A percentile compares a stretch with the other conserved stretches of the same genome.
Evolutionary conservation across 345 rosid species (phyloP).

Genomic region (Trapa incisa): DNA sequence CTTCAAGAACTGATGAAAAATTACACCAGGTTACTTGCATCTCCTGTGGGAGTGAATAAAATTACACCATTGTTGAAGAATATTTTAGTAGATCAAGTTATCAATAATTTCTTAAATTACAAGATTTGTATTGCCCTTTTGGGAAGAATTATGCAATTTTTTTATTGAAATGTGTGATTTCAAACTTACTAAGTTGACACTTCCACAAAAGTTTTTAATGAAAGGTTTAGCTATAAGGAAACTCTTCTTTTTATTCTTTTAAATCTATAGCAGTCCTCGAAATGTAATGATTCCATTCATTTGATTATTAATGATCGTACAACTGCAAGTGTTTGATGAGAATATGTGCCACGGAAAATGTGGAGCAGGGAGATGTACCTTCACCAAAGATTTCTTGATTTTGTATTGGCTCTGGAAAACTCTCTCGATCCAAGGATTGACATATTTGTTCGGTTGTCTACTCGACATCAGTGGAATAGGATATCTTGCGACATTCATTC

Average conservation of each 20-base stretch:
- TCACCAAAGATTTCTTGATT: conserved; percentile 44
- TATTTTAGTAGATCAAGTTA: neutral
- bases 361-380: conserved; percentile 39
- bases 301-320: conserved; percentile 7
- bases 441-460: conserved; percentile 77
- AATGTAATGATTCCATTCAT: neutral
- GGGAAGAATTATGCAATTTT: too few relatives aligned
- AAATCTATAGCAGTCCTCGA: neutral
- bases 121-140: too few relatives aligned
- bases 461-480: conserved; percentile 81
- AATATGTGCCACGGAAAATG: conserved; percentile 76
- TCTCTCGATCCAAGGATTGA: conserved; percentile 36
- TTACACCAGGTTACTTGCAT: conserved; percentile 66
- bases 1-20: conserved; percentile 96
- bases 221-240: conserved; percentile 47
- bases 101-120: neutral
- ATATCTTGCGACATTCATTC: conserved; percentile 95
- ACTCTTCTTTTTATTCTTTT: neutral
- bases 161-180: too few relatives aligned
- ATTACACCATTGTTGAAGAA: too few relatives aligned
- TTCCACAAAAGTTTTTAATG: conserved; percentile 69
- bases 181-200: conserved; percentile 58
- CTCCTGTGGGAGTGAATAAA: neutral
- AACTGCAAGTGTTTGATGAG: conserved; percentile 69
- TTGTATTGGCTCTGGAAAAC: conserved; percentile 91